A percentile compares a stretch with the other conserved stretches of the same genome.
phyloP scores from a whole-genome alignment of 495 filamentous ascomycete species.

The Podospora anserina region DNA sequence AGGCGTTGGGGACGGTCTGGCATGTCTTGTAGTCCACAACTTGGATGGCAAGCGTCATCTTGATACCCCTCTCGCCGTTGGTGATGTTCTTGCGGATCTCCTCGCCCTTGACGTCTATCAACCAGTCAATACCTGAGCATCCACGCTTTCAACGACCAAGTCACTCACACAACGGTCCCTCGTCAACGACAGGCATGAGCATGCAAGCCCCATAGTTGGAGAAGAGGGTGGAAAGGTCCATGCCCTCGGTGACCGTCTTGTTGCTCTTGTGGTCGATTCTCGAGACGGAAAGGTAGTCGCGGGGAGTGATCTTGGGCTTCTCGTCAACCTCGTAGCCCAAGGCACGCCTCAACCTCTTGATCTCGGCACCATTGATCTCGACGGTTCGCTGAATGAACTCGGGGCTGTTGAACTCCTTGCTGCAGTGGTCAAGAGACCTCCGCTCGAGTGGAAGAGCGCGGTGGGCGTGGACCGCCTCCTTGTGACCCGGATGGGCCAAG shows the following conservation, averaged over 20 bases:
- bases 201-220: slow-evolving; percentile 54
- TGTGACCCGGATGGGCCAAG: slow-evolving; percentile 31
- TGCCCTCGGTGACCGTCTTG: slow-evolving; percentile 44
- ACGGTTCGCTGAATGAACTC: slow-evolving; percentile 32
- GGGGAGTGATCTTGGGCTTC: slow-evolving; percentile 23
- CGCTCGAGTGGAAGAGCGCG: slow-evolving; percentile 29
- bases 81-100: slow-evolving; percentile 53
- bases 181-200: slow-evolving; percentile 53
- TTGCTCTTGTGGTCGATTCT: slow-evolving; percentile 56
- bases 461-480: slow-evolving; percentile 27
- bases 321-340: slow-evolving; percentile 22
- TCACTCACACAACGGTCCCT: slow-evolving; percentile 54
- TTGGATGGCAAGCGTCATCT: slow-evolving; percentile 59
- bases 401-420: slow-evolving; percentile 26
- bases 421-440: slow-evolving; percentile 34
- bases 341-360: slow-evolving; percentile 22
- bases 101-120: slow-evolving; percentile 37
- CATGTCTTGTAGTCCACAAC: slow-evolving; percentile 60
- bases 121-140: slow-evolving; percentile 11
- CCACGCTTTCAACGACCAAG: slow-evolving; percentile 11
- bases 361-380: slow-evolving; percentile 32
- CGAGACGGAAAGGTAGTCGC: slow-evolving; percentile 33
- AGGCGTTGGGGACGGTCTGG: slow-evolving; percentile 54
- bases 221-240: slow-evolving; percentile 51
- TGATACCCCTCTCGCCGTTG: slow-evolving; percentile 54